These are phyloP conservation scores for Saksenaea oblongispora DNA, from an alignment of 371 early-diverging fungal species.

Conservation along the genomic window DNA sequence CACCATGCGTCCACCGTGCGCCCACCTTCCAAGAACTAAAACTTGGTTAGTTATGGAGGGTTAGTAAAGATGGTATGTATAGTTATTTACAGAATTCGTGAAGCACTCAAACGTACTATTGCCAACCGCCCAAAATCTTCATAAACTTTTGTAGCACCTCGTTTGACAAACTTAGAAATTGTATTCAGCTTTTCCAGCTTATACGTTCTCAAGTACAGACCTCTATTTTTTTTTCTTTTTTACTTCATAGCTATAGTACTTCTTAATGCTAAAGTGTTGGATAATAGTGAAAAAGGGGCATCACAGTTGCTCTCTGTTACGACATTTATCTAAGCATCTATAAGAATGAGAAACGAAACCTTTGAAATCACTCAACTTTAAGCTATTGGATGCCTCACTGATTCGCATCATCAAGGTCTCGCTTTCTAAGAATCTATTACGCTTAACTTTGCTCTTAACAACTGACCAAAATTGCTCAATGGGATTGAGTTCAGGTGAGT, in stretches of 20 bases:
- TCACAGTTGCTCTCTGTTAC: too few relatives aligned
- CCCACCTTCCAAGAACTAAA: background rate
- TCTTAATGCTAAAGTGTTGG: too few relatives aligned
- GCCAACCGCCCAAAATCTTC: background rate
- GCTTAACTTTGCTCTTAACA: background rate
- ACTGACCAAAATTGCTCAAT: background rate
- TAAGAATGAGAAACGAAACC: conserved; percentile 10
- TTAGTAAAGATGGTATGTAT: background rate
- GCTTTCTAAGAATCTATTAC: too few relatives aligned
- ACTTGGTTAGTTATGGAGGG: background rate
- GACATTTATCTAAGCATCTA: conserved; percentile 8
- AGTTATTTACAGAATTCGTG: background rate
- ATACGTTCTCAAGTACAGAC: background rate
- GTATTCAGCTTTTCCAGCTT: background rate
- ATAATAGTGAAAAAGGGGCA: too few relatives aligned
- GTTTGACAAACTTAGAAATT: background rate
- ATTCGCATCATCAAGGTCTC: too few relatives aligned
- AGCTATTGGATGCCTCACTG: background rate
- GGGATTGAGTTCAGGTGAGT: background rate
- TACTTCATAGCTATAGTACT: too few relatives aligned
- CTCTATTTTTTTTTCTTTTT: background rate
- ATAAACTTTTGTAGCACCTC: background rate
- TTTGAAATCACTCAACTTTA: conserved; percentile 6
- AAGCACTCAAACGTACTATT: background rate
- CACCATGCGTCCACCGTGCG: background rate